Evolutionary conservation across 2,329 filamentous ascomycete species (phyloP).

Genomic region (Colletotrichum horii): DNA sequence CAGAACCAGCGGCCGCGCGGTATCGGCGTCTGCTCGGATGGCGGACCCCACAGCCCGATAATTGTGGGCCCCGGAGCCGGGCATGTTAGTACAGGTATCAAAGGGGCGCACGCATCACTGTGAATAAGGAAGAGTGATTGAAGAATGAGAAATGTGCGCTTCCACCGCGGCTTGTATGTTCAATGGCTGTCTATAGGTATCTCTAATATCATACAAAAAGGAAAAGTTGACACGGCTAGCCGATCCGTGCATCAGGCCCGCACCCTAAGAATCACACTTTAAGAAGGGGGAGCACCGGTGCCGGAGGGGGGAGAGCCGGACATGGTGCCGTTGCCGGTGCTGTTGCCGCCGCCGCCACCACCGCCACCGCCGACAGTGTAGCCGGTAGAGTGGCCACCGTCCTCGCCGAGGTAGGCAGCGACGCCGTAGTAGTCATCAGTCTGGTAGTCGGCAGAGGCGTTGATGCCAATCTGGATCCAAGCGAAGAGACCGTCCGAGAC

Average conservation of each 20-base stretch:
- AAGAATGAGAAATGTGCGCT: not conserved
- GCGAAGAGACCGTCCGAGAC: slow-evolving; percentile 57
- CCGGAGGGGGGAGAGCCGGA: not conserved
- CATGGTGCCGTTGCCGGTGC: not conserved
- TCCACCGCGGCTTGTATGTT: not conserved
- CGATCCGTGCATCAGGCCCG: not conserved
- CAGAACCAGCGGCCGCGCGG: not conserved
- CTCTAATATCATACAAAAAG: not conserved
- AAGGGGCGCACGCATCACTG: not conserved
- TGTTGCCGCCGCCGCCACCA: not conserved
- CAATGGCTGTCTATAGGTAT: not conserved
- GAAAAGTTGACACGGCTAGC: not conserved
- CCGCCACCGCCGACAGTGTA: not conserved
- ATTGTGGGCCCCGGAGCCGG: not conserved
- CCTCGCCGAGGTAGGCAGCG: slow-evolving; percentile 7
- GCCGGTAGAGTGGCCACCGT: slow-evolving; percentile 9
- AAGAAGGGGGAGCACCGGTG: not conserved
- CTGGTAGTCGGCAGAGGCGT: slow-evolving; percentile 31
- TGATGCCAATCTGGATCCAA: slow-evolving; percentile 60
- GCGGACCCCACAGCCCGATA: not conserved
- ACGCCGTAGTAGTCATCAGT: slow-evolving; percentile 17
- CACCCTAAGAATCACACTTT: not conserved
- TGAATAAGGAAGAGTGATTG: not conserved
- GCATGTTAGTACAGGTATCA: not conserved
- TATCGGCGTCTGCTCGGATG: not conserved